These are phyloP conservation scores for Clavispora asparagi DNA, from an alignment of 805 yeast species.

Conservation along the genomic window DNA sequence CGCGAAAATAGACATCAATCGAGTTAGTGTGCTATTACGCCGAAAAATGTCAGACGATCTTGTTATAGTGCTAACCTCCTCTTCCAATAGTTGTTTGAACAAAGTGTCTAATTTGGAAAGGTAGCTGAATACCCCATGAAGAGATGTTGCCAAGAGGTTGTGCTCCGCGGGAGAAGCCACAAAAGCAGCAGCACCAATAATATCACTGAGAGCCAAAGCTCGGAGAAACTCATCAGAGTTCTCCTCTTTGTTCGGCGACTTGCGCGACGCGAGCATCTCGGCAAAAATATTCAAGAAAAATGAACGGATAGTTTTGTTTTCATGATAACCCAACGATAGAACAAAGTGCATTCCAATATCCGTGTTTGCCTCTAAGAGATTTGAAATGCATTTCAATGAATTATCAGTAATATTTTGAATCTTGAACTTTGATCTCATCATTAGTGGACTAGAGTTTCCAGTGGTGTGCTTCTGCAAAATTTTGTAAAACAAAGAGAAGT, in stretches of 20 bases:
- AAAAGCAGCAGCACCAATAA: slow-evolving; percentile 50
- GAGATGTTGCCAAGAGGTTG: slow-evolving; percentile 62
- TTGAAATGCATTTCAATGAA: slow-evolving; percentile 61
- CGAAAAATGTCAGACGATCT: slow-evolving; percentile 71
- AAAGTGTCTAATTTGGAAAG: slow-evolving; percentile 34
- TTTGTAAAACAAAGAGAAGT: slow-evolving; percentile 57
- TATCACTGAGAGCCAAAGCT: slow-evolving; percentile 33
- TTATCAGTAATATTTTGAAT: slow-evolving; percentile 54
- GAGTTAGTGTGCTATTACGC: slow-evolving; percentile 77
- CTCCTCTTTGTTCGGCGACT: slow-evolving; percentile 18
- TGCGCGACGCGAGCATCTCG: slow-evolving; percentile 47
- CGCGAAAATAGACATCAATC: slow-evolving; percentile 67
- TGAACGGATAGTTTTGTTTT: slow-evolving; percentile 56
- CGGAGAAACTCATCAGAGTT: slow-evolving; percentile 23
- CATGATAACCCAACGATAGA: slow-evolving; percentile 72
- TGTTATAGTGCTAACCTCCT: slow-evolving; percentile 57
- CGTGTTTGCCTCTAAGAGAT: slow-evolving; percentile 64
- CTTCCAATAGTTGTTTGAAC: slow-evolving; percentile 49
- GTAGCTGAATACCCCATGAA: slow-evolving; percentile 50
- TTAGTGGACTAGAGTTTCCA: slow-evolving; percentile 11
- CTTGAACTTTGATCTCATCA: slow-evolving; percentile 43
- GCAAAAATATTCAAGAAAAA: slow-evolving; percentile 77
- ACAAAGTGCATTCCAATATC: slow-evolving; percentile 75
- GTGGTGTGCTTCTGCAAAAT: slow-evolving; percentile 43
- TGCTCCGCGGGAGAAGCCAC: slow-evolving; percentile 66